Percentiles rank a stretch among this genome's conserved stretches.
phyloP scores from a whole-genome alignment of 192 early-diverging fungal species.

The Obelidium mucronatum region DNA sequence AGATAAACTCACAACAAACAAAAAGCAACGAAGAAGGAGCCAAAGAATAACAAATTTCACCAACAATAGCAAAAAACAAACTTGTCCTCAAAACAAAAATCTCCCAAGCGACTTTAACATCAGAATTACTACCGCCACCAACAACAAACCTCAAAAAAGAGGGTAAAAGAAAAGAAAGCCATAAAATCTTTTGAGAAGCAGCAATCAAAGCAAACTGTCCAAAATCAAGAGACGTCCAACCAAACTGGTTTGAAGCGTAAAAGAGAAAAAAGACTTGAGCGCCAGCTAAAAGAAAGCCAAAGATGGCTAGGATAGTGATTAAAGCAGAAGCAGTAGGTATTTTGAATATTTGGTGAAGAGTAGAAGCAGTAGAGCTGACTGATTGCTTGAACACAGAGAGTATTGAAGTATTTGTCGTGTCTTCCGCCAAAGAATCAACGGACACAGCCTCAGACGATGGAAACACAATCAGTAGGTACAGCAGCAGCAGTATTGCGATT shows the following conservation, averaged over 20 bases:
- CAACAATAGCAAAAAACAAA: slow-evolving; percentile 3
- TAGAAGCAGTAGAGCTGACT: not conserved
- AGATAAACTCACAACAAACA: not conserved
- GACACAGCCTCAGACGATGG: not conserved
- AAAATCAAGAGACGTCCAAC: slow-evolving; percentile 19
- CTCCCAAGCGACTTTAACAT: slow-evolving; percentile 25
- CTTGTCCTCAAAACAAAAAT: slow-evolving; percentile 4
- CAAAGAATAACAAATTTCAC: not conserved
- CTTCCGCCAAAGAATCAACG: not conserved
- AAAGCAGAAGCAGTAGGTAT: not conserved
- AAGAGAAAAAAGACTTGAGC: slow-evolving; percentile 30
- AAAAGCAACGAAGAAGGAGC: not conserved
- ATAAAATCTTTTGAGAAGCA: not conserved
- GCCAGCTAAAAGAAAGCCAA: not conserved
- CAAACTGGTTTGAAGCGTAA: slow-evolving; percentile 12
- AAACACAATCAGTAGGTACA: slow-evolving; percentile 17
- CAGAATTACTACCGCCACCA: not conserved
- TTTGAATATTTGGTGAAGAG: not conserved
- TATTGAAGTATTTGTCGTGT: not conserved
- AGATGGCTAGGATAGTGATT: slow-evolving; percentile 6
- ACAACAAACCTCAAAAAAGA: not conserved
- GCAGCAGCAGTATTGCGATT: not conserved
- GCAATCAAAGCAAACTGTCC: slow-evolving; percentile 22
- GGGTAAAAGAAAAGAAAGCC: slow-evolving; percentile 16
- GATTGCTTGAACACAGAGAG: slow-evolving; percentile 1